These are phyloP conservation scores for Xylaria longipes DNA, from an alignment of 495 filamentous ascomycete species.

Conservation along the genomic window DNA sequence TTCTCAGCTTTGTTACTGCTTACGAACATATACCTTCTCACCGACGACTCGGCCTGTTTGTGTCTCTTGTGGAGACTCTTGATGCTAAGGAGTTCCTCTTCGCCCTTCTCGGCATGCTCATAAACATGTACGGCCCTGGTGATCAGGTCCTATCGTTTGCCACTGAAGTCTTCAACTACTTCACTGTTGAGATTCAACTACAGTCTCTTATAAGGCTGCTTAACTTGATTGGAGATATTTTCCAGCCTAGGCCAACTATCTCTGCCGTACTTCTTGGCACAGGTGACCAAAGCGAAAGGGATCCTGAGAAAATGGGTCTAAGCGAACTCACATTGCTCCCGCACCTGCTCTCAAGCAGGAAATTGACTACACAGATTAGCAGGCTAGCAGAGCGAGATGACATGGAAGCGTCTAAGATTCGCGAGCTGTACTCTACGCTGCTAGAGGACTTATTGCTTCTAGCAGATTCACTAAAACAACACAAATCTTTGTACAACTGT, in stretches of 20 bases:
- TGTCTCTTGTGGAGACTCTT: conserved; percentile 78
- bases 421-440: conserved; percentile 70
- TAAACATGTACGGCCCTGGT: conserved; percentile 68
- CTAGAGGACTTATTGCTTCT: conserved; percentile 71
- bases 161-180: conserved; percentile 59
- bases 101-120: conserved; percentile 72
- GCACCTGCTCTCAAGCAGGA: conserved; percentile 56
- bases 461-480: conserved; percentile 63
- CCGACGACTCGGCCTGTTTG: conserved; percentile 79
- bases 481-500: conserved; percentile 66
- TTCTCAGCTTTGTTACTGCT: conserved; percentile 90
- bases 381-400: conserved; percentile 59
- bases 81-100: conserved; percentile 83
- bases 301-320: conserved; percentile 64
- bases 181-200: conserved; percentile 70
- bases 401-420: conserved; percentile 66
- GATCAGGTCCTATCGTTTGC: conserved; percentile 59
- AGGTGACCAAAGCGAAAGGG: conserved; percentile 63
- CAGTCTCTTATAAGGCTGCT: conserved; percentile 74
- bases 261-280: conserved; percentile 72
- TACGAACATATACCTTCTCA: conserved; percentile 93
- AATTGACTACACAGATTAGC: conserved; percentile 54
- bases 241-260: conserved; percentile 70
- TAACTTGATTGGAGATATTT: conserved; percentile 71
- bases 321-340: conserved; percentile 68